Evolutionary conservation across 2,329 filamentous ascomycete species (phyloP), one percentile per base, ranked within the genome.

Genomic region (Phialophora verrucosa): DNA sequence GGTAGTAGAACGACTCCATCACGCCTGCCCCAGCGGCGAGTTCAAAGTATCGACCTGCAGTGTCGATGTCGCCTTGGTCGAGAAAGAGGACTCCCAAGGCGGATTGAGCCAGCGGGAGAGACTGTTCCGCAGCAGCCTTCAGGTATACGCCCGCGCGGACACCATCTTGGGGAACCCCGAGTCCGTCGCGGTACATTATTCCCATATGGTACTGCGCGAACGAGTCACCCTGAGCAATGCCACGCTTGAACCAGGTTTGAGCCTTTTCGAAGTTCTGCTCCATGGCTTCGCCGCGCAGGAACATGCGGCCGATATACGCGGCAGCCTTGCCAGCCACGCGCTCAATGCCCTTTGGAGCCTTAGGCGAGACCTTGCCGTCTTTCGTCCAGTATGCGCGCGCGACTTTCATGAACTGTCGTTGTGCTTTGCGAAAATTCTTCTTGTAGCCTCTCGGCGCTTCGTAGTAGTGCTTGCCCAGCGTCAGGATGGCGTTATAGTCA

Each of bases 1-100:
- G 86, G 76, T 96, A 96, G 79, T 97, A 97, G 75, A 91, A 92
- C 0, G 93, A 91, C 78, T 97, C 93, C 68, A 97, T 90, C 74
- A 93, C 91, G 14, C 90, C 90, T 75, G 92, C 92, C 27, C 91
- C 84, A 49, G 90, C 90, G 4, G 93, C 93, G 56, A 94, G 84
- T 74, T 97, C 93, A 73, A 97, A 97, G 76, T 96, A 96, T 71
- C 90, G 88, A 66, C 88, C 90, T 2, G 93, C 93, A 0, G 89
- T 88, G 4, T 85, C 81, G n/a, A 95, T 81, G 72, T 96, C 92
- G 20, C 92, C 93, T 76, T 96, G 92, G 72, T 97, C 93, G 6
- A 97, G 85, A 76, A 96, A 95, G 1, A 97, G 83, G 11, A 89
- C 87, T 0, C 93, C 93, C 62, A 97, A 85, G 67, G 92, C 88